Evolutionary conservation across 768 basidiomycete genomes (phyloP).

Genomic region (Russula sp.): DNA sequence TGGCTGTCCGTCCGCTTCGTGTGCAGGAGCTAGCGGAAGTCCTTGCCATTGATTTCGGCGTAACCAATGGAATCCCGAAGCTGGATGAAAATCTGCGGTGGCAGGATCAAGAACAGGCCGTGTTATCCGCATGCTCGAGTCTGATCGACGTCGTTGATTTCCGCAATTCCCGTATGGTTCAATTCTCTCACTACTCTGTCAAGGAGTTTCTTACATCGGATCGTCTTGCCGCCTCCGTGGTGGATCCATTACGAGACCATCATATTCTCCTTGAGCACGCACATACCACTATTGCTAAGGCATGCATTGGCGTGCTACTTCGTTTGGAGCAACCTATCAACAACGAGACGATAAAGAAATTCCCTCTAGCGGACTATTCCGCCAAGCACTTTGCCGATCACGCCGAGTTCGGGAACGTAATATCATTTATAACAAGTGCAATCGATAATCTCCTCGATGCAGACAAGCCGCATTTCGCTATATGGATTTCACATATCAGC

Average conservation of each 20-base stretch:
- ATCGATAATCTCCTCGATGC: neutral
- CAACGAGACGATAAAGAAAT: neutral
- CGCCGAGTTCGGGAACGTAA: neutral
- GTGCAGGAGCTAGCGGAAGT: slow-evolving; percentile 1
- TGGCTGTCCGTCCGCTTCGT: neutral
- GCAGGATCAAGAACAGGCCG: slow-evolving; percentile 5
- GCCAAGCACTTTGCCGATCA: slow-evolving; percentile 7
- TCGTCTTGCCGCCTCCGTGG: neutral
- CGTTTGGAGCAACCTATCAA: neutral
- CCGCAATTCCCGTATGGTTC: neutral
- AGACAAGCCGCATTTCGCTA: neutral
- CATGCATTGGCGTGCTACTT: neutral
- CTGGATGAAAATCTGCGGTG: neutral
- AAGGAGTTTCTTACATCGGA: neutral
- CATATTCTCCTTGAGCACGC: neutral
- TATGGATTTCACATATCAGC: slow-evolving; percentile 5
- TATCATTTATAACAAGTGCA: neutral
- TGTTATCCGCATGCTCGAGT: neutral
- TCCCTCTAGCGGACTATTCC: slow-evolving; percentile 1
- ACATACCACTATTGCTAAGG: neutral
- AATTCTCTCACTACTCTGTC: slow-evolving; percentile 1
- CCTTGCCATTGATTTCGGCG: neutral
- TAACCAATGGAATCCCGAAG: neutral
- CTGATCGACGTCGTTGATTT: neutral
- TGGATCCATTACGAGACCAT: neutral